Evolutionary conservation across 2,329 filamentous ascomycete genomes (phyloP).

Genomic region (Ophiostoma quercus): DNA sequence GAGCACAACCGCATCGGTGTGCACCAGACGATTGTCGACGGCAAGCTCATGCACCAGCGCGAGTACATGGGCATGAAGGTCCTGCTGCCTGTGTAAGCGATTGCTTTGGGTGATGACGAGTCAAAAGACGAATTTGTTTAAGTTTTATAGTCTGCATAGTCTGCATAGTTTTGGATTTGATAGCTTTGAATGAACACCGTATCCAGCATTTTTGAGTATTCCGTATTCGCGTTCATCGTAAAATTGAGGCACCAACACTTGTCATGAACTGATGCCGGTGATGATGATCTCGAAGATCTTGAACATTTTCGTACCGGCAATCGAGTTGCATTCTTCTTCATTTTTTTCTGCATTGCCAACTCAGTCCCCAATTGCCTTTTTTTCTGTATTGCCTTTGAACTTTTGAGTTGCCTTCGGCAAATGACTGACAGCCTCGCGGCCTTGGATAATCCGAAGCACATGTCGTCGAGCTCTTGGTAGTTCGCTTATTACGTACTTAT

Average conservation of each 20-base stretch:
- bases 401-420: not conserved
- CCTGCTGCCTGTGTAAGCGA: slow-evolving; percentile 37
- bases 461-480: not conserved
- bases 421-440: not conserved
- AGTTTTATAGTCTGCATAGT: not conserved
- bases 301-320: not conserved
- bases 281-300: not conserved
- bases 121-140: not conserved
- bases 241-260: not conserved
- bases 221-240: not conserved
- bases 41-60: slow-evolving; percentile 43
- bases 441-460: not conserved
- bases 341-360: not conserved
- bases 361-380: not conserved
- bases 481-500: not conserved
- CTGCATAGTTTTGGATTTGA: not conserved
- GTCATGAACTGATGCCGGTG: not conserved
- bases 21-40: slow-evolving; percentile 40
- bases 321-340: not conserved
- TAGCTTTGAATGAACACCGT: not conserved
- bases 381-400: not conserved
- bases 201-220: not conserved
- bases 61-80: slow-evolving; percentile 46
- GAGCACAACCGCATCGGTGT: slow-evolving; percentile 39
- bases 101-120: not conserved